phyloP scores from a whole-genome alignment of 2,329 filamentous ascomycete species.

The Neodidymelliopsis sp. region DNA sequence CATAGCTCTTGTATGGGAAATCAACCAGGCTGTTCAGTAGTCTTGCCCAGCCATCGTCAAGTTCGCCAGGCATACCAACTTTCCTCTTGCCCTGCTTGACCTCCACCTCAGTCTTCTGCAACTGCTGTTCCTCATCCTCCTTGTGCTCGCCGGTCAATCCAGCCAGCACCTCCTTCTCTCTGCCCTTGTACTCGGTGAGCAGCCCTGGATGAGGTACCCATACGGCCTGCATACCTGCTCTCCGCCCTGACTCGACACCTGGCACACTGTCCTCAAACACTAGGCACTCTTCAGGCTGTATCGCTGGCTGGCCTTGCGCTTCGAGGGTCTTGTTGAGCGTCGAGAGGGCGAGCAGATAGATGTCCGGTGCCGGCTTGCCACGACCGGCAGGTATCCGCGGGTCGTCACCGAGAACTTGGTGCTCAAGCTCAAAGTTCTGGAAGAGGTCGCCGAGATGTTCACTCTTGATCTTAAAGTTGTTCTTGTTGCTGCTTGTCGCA shows the following conservation, averaged over 20 bases:
- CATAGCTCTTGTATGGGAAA: conserved; percentile 68
- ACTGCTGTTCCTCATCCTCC: conserved; percentile 57
- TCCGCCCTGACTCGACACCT: conserved; percentile 86
- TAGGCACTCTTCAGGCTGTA: conserved; percentile 85
- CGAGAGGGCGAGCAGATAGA: conserved; percentile 85
- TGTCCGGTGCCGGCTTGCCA: conserved; percentile 96
- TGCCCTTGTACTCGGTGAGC: conserved; percentile 75
- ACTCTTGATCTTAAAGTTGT: conserved; percentile 82
- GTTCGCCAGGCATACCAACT: conserved; percentile 59
- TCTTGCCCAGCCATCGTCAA: conserved; percentile 68
- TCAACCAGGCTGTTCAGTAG: conserved; percentile 61
- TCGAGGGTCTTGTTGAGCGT: conserved; percentile 80
- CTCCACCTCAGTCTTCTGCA: conserved; percentile 47
- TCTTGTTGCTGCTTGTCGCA: conserved; percentile 77
- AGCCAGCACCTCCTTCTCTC: conserved; percentile 82
- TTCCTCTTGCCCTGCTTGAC: conserved; percentile 49
- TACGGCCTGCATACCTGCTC: conserved; percentile 92
- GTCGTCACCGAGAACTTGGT: conserved; percentile 87
- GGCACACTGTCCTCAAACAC: conserved; percentile 97
- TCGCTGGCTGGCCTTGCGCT: conserved; percentile 64
- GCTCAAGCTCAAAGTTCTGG: conserved; percentile 71
- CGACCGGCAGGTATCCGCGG: conserved; percentile 75
- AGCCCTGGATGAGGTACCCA: conserved; percentile 90
- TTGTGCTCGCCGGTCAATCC: conserved; percentile 77
- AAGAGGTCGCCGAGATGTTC: conserved; percentile 61